phyloP scores from a whole-genome alignment of 768 basidiomycete genomes.

The Suillus americanus region DNA sequence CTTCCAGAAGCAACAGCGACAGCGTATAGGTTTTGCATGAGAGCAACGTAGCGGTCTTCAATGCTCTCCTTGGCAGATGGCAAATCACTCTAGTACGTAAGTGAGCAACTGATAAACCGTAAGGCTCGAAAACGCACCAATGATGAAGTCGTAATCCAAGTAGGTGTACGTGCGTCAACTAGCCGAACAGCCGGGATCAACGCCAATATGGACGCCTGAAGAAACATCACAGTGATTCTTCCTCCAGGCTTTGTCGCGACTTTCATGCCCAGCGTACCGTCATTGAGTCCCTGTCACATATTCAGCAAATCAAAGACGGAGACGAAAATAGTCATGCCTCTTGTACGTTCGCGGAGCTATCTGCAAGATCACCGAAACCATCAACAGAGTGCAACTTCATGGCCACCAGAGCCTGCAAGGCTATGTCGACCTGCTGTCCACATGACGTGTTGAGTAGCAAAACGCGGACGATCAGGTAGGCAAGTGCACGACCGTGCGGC shows the following conservation, averaged over 20 bases:
- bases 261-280: slow-evolving; percentile 44
- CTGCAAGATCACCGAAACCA: slow-evolving; percentile 35
- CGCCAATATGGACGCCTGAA: slow-evolving; percentile 59
- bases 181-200: slow-evolving; percentile 48
- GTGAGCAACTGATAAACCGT: background rate
- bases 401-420: slow-evolving; percentile 43
- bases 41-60: slow-evolving; percentile 48
- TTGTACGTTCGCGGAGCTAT: slow-evolving; percentile 11
- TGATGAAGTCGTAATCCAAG: slow-evolving; percentile 50
- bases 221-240: slow-evolving; percentile 49
- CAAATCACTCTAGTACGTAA: slow-evolving; percentile 17
- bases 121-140: slow-evolving; percentile 29
- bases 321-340: slow-evolving; percentile 27
- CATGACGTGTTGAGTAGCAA: slow-evolving; percentile 58
- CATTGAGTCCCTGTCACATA: slow-evolving; percentile 43
- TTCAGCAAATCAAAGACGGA: slow-evolving; percentile 2
- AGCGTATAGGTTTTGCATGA: slow-evolving; percentile 66
- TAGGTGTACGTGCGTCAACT: slow-evolving; percentile 33
- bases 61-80: slow-evolving; percentile 14
- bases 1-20: slow-evolving; percentile 59
- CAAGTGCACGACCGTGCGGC: slow-evolving; percentile 54
- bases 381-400: slow-evolving; percentile 48
- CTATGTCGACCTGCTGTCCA: slow-evolving; percentile 57
- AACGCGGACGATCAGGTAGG: slow-evolving; percentile 61
- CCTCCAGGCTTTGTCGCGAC: slow-evolving; percentile 62